Evolutionary conservation across 805 yeast genomes (phyloP).

Genomic region (Ogataea siamensis): DNA sequence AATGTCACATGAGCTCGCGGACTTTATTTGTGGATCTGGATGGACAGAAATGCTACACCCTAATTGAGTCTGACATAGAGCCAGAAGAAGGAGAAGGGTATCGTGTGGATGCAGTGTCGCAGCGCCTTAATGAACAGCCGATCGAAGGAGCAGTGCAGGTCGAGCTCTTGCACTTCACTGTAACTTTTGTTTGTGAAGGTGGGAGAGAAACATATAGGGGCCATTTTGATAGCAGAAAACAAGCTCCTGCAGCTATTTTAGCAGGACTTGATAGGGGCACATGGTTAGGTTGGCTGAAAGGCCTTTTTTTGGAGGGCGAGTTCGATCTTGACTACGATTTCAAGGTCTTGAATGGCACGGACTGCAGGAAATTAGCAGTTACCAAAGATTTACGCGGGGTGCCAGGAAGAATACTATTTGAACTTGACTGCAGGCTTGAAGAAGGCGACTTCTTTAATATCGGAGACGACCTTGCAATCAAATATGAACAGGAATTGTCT

Average conservation of each 20-base stretch:
- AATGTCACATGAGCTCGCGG: constrained; percentile 11
- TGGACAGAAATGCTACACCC: constrained; percentile 13
- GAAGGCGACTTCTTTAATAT: constrained; percentile 14
- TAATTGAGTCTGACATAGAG: constrained; percentile 10
- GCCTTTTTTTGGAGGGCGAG: constrained; percentile 11
- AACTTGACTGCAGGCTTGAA: constrained; percentile 9
- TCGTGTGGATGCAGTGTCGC: neutral
- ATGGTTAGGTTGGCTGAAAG: constrained; percentile 16
- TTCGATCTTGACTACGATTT: constrained; percentile 15
- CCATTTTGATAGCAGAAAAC: neutral
- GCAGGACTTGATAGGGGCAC: constrained; percentile 4
- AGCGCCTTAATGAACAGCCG: neutral
- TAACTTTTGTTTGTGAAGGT: constrained; percentile 16
- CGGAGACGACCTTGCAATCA: constrained; percentile 14
- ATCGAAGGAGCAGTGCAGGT: neutral
- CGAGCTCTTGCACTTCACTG: constrained; percentile 3
- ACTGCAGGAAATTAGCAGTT: constrained; percentile 8
- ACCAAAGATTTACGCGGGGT: constrained; percentile 16
- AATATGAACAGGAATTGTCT: constrained; percentile 16
- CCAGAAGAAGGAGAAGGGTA: neutral
- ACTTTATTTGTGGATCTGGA: constrained; percentile 13
- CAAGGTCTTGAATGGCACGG: constrained; percentile 6
- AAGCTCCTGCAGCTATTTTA: constrained; percentile 2
- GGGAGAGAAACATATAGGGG: constrained; percentile 10
- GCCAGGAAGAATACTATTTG: constrained; percentile 16